Percentiles rank a stretch among this genome's conserved stretches.
phyloP scores from a whole-genome alignment of 768 basidiomycete species.

The Gymnopilus dilepis region DNA sequence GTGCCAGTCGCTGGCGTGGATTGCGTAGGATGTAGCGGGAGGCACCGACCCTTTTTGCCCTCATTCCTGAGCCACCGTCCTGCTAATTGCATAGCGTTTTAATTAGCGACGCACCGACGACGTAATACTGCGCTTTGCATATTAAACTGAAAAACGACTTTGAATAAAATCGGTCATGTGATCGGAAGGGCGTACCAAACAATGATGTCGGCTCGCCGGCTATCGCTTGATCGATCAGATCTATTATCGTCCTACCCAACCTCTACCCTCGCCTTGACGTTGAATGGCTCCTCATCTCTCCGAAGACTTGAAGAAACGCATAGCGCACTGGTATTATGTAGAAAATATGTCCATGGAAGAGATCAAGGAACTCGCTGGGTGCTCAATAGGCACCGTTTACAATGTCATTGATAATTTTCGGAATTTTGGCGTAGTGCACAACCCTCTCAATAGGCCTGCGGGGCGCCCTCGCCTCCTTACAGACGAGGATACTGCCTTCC shows the following conservation, averaged over 20 bases:
- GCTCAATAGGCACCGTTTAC: conserved; percentile 15
- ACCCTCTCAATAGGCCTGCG: not conserved
- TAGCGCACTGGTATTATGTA: not conserved
- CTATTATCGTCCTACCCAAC: not conserved
- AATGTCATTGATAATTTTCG: conserved; percentile 18
- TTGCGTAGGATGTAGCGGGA: too few species aligned
- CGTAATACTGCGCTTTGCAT: too few species aligned
- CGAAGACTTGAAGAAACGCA: not conserved
- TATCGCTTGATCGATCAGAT: not conserved
- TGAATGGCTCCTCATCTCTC: not conserved
- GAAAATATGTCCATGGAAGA: not conserved
- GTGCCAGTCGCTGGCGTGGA: too few species aligned
- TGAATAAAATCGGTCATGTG: too few species aligned
- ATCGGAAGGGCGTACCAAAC: too few species aligned
- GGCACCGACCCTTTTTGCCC: too few species aligned
- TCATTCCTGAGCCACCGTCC: too few species aligned
- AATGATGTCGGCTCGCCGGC: too few species aligned
- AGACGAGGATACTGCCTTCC: conserved; percentile 26
- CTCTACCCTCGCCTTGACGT: too few species aligned
- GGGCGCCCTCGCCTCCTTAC: conserved; percentile 3
- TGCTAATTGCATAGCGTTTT: too few species aligned
- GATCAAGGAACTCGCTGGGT: not conserved
- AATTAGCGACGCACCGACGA: too few species aligned
- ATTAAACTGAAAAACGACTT: too few species aligned
- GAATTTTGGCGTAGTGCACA: conserved; percentile 10